Percentiles rank a stretch among this genome's conserved stretches.
phyloP scores from a whole-genome alignment of 2,329 filamentous ascomycete species.

The Xylariaceae sp. region DNA sequence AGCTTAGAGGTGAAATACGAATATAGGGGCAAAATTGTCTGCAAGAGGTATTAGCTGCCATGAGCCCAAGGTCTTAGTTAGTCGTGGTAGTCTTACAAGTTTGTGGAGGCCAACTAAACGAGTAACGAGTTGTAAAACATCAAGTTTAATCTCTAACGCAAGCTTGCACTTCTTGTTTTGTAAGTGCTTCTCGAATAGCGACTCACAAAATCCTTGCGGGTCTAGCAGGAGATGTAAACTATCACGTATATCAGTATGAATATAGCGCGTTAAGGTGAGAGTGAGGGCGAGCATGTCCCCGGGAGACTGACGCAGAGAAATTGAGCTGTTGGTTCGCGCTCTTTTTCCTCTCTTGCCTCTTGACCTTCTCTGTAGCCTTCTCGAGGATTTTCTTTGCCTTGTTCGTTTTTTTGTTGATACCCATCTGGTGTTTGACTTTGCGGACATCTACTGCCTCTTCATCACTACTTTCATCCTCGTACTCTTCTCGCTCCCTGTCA shows the following conservation, averaged over 20 bases:
- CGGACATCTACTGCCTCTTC: constrained; percentile 80
- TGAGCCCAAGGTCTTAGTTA: constrained; percentile 46
- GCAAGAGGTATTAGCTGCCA: constrained; percentile 2
- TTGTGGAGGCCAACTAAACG: constrained; percentile 92
- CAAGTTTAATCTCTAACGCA: constrained; percentile 84
- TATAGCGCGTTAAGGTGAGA: not conserved
- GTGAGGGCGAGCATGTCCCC: not conserved
- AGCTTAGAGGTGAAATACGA: constrained; percentile 96
- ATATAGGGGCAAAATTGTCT: constrained; percentile 85
- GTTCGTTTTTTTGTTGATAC: constrained; percentile 95
- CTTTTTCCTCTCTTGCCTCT: constrained; percentile 87
- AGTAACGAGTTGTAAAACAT: constrained; percentile 90
- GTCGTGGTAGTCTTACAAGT: constrained; percentile 38
- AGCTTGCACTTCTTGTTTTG: constrained; percentile 86
- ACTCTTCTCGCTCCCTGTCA: constrained; percentile 93
- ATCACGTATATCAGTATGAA: constrained; percentile 8
- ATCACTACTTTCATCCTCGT: constrained; percentile 87
- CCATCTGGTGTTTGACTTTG: constrained; percentile 82
- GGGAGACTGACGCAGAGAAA: constrained; percentile 72
- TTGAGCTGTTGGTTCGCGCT: constrained; percentile 86
- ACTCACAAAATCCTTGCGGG: constrained; percentile 91
- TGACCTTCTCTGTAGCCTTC: constrained; percentile 82
- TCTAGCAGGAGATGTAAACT: constrained; percentile 87
- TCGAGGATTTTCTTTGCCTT: constrained; percentile 83
- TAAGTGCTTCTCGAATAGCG: constrained; percentile 87